Conservation (phyloP, 1,139 yeast genomes). For the Candida freyschussii region DNA sequence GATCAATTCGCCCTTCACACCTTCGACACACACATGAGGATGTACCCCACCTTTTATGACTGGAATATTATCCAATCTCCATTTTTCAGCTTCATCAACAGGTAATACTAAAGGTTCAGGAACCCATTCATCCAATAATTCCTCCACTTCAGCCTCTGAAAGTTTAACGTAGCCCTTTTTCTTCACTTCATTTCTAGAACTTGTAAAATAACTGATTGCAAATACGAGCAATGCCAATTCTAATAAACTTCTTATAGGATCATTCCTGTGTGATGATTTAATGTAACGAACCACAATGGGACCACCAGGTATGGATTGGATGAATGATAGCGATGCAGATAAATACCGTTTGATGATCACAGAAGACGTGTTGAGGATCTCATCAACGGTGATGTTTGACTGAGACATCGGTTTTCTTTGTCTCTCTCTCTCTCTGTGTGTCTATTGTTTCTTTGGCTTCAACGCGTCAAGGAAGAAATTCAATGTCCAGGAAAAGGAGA, state of each 20-base stretch:
- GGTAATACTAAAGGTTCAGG: conserved; percentile 77
- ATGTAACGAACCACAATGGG: conserved; percentile 69
- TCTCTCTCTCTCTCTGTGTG: too few species aligned
- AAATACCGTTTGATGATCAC: conserved; percentile 5
- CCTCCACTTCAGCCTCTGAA: conserved; percentile 68
- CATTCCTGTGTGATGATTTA: conserved; percentile 86
- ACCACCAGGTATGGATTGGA: conserved; percentile 68
- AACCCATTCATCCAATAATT: conserved; percentile 82
- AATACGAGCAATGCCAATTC: conserved; percentile 77
- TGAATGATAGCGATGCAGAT: conserved; percentile 4
- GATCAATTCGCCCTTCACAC: conserved; percentile 19
- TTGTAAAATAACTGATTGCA: conserved; percentile 79
- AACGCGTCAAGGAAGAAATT: too few species aligned
- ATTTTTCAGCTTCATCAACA: conserved; percentile 45
- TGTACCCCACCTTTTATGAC: conserved; percentile 53
- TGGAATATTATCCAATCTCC: conserved; percentile 65
- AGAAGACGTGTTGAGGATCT: conserved; percentile 11
- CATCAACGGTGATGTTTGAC: conserved; percentile 12
- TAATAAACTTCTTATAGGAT: conserved; percentile 83
- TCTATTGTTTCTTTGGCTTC: too few species aligned
- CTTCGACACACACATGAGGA: conserved; percentile 39
- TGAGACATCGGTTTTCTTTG: too few species aligned
- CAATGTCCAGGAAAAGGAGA: too few species aligned
- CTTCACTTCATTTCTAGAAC: conserved; percentile 76
- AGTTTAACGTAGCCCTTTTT: conserved; percentile 68